Conservation (phyloP, 2,329 filamentous ascomycete genomes). For the Lecanosticta acicola region DNA sequence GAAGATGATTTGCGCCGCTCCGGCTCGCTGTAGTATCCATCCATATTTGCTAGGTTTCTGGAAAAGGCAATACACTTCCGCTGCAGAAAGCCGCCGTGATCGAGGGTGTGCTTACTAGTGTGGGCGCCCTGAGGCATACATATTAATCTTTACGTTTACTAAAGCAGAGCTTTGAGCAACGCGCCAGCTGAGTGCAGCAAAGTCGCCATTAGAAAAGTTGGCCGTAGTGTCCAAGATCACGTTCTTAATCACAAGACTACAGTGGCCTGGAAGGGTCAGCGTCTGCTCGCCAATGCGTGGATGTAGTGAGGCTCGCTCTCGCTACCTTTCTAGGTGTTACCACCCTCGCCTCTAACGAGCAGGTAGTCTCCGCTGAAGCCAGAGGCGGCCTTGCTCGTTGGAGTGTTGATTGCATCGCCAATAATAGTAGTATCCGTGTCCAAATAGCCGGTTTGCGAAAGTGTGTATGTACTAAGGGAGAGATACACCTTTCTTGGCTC, state of each 20-base stretch:
- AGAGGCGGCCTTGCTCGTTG: constrained; percentile 56
- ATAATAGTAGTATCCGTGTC: constrained; percentile 90
- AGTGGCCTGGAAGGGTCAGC: constrained; percentile 1
- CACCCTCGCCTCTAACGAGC: constrained; percentile 17
- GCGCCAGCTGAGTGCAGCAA: constrained; percentile 21
- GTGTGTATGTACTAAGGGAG: constrained; percentile 38
- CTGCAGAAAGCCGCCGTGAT: too few relatives aligned
- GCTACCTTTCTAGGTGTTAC: constrained; percentile 3
- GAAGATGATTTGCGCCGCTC: too few relatives aligned
- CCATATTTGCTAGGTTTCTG: too few relatives aligned
- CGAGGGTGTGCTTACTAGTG: constrained; percentile 23
- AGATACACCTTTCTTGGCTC: constrained; percentile 50
- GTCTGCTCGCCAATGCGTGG: too few relatives aligned
- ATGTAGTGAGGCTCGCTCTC: too few relatives aligned
- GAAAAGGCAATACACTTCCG: too few relatives aligned
- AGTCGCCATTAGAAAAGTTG: constrained; percentile 4
- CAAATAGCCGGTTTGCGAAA: constrained; percentile 69
- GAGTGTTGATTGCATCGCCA: constrained; percentile 65
- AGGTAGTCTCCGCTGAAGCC: constrained; percentile 13
- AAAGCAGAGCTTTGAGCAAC: constrained; percentile 23
- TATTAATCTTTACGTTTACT: constrained; percentile 26
- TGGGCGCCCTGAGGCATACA: constrained; percentile 32
- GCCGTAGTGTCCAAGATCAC: constrained; percentile 23
- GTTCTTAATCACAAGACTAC: constrained; percentile 15
- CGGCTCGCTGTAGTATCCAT: too few relatives aligned